Evolutionary conservation across 2,329 filamentous ascomycete genomes (phyloP).

Genomic region (Aureobasidium pullulans): DNA sequence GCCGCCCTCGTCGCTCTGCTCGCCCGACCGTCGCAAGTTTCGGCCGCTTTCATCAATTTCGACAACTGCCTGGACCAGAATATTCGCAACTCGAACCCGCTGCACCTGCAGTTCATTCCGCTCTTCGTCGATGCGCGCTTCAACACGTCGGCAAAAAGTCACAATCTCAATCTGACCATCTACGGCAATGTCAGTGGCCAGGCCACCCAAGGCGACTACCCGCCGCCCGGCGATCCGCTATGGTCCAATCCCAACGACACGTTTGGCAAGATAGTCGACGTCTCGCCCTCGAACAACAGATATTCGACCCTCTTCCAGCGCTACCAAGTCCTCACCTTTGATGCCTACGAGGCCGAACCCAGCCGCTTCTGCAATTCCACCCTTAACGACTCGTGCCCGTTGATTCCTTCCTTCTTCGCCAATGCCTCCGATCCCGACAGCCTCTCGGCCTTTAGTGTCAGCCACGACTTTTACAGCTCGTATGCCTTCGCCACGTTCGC

Average conservation of each 20-base stretch:
- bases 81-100: slow-evolving; percentile 50
- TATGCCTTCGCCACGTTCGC: slow-evolving; percentile 82
- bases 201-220: slow-evolving; percentile 50
- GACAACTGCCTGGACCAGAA: slow-evolving; percentile 68
- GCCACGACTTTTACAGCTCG: slow-evolving; percentile 67
- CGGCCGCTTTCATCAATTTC: slow-evolving; percentile 65
- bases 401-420: slow-evolving; percentile 62
- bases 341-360: slow-evolving; percentile 51
- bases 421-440: slow-evolving; percentile 45
- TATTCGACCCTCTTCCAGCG: slow-evolving; percentile 67
- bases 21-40: slow-evolving; percentile 24
- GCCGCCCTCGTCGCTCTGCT: neutral
- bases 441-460: slow-evolving; percentile 66
- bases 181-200: slow-evolving; percentile 89
- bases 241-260: slow-evolving; percentile 55
- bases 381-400: slow-evolving; percentile 60
- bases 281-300: slow-evolving; percentile 51
- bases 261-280: slow-evolving; percentile 69
- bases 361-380: slow-evolving; percentile 58
- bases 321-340: slow-evolving; percentile 70
- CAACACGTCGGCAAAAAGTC: slow-evolving; percentile 50
- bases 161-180: slow-evolving; percentile 68
- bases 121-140: slow-evolving; percentile 68
- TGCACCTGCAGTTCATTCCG: slow-evolving; percentile 72
- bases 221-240: slow-evolving; percentile 50